phyloP scores from a whole-genome alignment of 805 yeast species.

The Suhomyces sp. region DNA sequence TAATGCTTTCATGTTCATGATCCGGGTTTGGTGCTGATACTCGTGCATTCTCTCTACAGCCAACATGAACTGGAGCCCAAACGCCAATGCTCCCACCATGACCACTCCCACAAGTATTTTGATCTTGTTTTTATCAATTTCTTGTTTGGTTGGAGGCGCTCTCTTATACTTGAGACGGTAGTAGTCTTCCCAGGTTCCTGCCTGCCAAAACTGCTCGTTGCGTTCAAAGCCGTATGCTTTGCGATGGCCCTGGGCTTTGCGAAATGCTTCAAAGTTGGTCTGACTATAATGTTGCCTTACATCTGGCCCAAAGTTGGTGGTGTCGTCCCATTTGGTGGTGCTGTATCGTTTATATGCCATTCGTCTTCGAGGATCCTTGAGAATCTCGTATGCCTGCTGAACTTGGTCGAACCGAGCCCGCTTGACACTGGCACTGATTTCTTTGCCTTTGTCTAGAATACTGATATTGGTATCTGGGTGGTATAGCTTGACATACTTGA shows the following conservation, averaged over 20 bases:
- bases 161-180: conserved; percentile 41
- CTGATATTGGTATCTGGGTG: conserved; percentile 67
- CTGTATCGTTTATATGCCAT: conserved; percentile 26
- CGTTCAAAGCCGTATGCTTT: conserved; percentile 26
- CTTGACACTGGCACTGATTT: conserved; percentile 32
- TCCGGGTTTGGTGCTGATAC: conserved; percentile 19
- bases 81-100: conserved; percentile 34
- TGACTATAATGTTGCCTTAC: conserved; percentile 10
- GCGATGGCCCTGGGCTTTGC: conserved; percentile 40
- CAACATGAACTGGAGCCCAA: conserved; percentile 41
- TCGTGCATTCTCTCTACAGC: conserved; percentile 38
- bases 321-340: conserved; percentile 17
- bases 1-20: conserved; percentile 28
- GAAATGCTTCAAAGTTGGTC: conserved; percentile 29
- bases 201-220: conserved; percentile 53
- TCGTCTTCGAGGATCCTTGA: conserved; percentile 50
- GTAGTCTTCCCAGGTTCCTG: conserved; percentile 65
- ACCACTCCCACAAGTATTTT: conserved; percentile 40
- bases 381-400: conserved; percentile 38
- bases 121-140: conserved; percentile 42
- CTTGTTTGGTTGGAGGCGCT: conserved; percentile 38
- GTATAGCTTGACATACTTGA: conserved; percentile 59
- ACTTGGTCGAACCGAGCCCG: conserved; percentile 29
- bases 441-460: conserved; percentile 24
- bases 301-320: background rate